Conservation (phyloP, 768 basidiomycete genomes). For the Lentinus brumalis region DNA sequence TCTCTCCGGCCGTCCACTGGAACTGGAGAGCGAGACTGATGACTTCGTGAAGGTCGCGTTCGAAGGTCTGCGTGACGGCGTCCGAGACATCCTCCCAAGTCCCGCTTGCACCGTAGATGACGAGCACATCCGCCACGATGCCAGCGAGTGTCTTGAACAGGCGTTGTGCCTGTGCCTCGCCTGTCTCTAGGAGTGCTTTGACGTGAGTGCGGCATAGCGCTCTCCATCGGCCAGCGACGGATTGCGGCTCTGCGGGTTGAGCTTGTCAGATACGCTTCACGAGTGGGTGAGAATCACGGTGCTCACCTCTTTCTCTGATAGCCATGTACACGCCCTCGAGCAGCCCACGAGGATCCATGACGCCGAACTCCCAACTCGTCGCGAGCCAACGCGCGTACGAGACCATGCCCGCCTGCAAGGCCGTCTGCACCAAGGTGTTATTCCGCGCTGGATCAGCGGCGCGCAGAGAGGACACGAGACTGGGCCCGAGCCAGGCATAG, state of each 20-base stretch:
- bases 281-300: background rate
- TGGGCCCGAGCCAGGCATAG: background rate
- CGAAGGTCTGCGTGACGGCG: background rate
- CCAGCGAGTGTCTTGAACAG: background rate
- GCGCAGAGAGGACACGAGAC: background rate
- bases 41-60: conserved; percentile 1
- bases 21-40: conserved; percentile 4
- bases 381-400: conserved; percentile 4
- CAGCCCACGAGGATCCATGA: background rate
- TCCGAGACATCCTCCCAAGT: background rate
- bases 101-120: conserved; percentile 1
- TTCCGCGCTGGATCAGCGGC: conserved; percentile 1
- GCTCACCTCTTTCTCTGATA: background rate
- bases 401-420: conserved; percentile 12
- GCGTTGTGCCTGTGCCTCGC: background rate
- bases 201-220: conserved; percentile 14
- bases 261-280: too few species aligned
- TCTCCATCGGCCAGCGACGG: conserved; percentile 18
- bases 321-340: conserved; percentile 3
- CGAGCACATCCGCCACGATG: background rate
- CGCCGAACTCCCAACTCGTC: conserved; percentile 15
- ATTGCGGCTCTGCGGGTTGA: conserved; percentile 11
- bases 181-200: background rate
- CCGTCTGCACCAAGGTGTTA: conserved; percentile 13
- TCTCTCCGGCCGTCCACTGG: conserved; percentile 10